Evolutionary conservation across 2,329 filamentous ascomycete species (phyloP).

Genomic region (Rugonectria rugulosa): DNA sequence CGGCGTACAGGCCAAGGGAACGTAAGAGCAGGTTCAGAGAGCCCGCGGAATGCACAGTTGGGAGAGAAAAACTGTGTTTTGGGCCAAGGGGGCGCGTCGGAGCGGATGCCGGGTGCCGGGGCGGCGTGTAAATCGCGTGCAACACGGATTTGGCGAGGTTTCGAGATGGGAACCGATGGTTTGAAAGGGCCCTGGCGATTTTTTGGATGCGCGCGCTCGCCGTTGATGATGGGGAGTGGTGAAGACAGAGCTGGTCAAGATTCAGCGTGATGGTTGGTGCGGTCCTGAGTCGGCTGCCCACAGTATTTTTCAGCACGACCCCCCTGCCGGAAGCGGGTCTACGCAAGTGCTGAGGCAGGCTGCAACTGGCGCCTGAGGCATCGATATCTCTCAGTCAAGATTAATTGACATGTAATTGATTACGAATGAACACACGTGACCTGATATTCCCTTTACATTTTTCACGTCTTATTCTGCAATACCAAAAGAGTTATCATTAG

Average conservation of each 20-base stretch:
- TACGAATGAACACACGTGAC: slow-evolving; percentile 33
- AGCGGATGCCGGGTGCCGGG: slow-evolving; percentile 49
- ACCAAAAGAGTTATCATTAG: too few relatives aligned
- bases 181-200: slow-evolving; percentile 67
- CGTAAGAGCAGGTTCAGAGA: slow-evolving; percentile 33
- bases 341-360: slow-evolving; percentile 33
- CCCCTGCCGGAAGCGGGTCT: slow-evolving; percentile 38
- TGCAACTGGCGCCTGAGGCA: slow-evolving; percentile 35
- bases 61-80: slow-evolving; percentile 55
- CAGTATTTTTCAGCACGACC: slow-evolving; percentile 56
- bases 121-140: slow-evolving; percentile 62
- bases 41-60: slow-evolving; percentile 36
- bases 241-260: slow-evolving; percentile 60
- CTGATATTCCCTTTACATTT: too few relatives aligned
- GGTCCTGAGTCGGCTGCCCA: slow-evolving; percentile 45
- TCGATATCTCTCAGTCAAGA: slow-evolving; percentile 2
- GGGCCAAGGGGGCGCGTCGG: slow-evolving; percentile 50
- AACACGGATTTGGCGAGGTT: slow-evolving; percentile 60
- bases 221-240: slow-evolving; percentile 61
- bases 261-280: slow-evolving; percentile 59
- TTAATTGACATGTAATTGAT: slow-evolving; percentile 25
- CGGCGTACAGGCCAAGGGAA: slow-evolving; percentile 33
- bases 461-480: too few relatives aligned
- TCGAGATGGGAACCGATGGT: slow-evolving; percentile 66
- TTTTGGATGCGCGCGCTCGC: slow-evolving; percentile 68